Conservation (phyloP, 495 filamentous ascomycete genomes). For the Neurospora terricola region DNA sequence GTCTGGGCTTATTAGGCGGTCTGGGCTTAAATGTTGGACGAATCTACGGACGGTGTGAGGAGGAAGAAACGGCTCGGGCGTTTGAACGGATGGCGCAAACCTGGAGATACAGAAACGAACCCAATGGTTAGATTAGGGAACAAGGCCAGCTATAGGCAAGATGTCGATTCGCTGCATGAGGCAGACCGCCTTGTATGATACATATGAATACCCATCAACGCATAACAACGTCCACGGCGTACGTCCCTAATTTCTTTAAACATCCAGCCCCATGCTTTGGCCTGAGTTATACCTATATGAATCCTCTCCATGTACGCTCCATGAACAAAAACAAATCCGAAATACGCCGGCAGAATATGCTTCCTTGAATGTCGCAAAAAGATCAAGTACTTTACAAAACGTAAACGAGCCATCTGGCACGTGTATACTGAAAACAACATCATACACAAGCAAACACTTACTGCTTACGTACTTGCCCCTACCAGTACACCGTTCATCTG, state of each 20-base stretch:
- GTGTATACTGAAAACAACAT: not conserved
- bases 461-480: not conserved
- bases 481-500: not conserved
- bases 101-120: not conserved
- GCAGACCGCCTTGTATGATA: not conserved
- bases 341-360: not conserved
- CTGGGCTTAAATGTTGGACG: not conserved
- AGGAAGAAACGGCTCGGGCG: not conserved
- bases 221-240: not conserved
- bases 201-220: not conserved
- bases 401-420: not conserved
- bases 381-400: not conserved
- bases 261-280: not conserved
- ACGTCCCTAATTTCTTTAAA: not conserved
- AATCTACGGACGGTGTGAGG: not conserved
- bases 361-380: not conserved
- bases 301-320: not conserved
- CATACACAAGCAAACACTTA: not conserved
- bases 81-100: not conserved
- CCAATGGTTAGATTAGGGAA: not conserved
- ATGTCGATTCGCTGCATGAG: not conserved
- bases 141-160: not conserved
- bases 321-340: not conserved
- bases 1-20: conserved; percentile 69
- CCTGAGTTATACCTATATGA: not conserved